Evolutionary conservation across 1,284 basidiomycete genomes (phyloP).

Genomic region (Agroathelia rolfsii): DNA sequence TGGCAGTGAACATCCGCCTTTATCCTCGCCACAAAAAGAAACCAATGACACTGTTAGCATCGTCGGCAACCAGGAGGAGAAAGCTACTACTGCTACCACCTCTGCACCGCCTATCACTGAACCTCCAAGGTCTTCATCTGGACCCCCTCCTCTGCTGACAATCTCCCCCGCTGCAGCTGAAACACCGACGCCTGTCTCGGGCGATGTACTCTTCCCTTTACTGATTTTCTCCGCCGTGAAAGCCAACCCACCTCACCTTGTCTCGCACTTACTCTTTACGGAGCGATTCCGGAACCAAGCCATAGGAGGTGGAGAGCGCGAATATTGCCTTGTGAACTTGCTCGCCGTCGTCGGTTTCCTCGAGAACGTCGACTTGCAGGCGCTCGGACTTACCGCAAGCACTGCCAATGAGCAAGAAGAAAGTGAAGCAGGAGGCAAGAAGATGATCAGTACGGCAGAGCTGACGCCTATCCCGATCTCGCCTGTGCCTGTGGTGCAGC

Average conservation of each 20-base stretch:
- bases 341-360: slow-evolving; percentile 92
- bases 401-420: slow-evolving; percentile 50
- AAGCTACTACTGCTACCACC: too few species aligned
- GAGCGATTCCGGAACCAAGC: slow-evolving; percentile 77
- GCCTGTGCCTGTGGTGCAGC: slow-evolving; percentile 19
- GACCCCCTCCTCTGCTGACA: slow-evolving; percentile 15
- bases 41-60: too few species aligned
- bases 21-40: too few species aligned
- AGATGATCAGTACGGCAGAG: slow-evolving; percentile 48
- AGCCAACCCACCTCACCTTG: slow-evolving; percentile 75
- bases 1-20: too few species aligned
- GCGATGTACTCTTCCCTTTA: slow-evolving; percentile 77
- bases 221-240: slow-evolving; percentile 90
- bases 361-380: slow-evolving; percentile 81
- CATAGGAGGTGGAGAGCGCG: slow-evolving; percentile 73
- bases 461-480: slow-evolving; percentile 66
- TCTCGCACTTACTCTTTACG: slow-evolving; percentile 79
- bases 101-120: too few species aligned
- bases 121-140: too few species aligned
- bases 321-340: slow-evolving; percentile 87
- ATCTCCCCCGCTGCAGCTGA: slow-evolving; percentile 18
- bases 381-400: slow-evolving; percentile 74
- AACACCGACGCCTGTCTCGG: slow-evolving; percentile 44
- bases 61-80: too few species aligned
- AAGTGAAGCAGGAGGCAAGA: slow-evolving; percentile 41